Evolutionary conservation across 306 rosid genomes (phyloP).

Genomic region (Prunus mira): DNA sequence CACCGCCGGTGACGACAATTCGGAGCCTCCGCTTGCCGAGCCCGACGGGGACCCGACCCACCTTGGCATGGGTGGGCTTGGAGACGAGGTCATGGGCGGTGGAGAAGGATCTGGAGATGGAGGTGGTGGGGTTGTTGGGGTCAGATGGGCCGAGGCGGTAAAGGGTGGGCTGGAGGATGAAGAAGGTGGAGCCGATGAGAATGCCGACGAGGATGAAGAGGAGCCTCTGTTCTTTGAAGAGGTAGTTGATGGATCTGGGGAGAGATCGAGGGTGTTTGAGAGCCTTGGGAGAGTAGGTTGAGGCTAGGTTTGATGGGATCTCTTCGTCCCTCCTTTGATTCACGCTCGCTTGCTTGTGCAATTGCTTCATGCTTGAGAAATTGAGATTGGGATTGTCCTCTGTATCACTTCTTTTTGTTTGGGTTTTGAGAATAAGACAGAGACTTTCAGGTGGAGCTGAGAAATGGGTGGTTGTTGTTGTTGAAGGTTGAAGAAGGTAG

Average conservation of each 20-base stretch:
- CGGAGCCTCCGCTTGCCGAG: constrained; percentile 49
- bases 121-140: constrained; percentile 6
- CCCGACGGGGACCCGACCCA: constrained; percentile 61
- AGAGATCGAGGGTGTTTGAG: constrained; percentile 73
- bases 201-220: constrained; percentile 81
- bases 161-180: constrained; percentile 79
- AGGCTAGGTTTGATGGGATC: constrained; percentile 25
- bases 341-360: constrained; percentile 62
- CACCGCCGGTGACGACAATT: constrained; percentile 84
- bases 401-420: background rate
- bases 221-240: constrained; percentile 78
- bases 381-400: background rate
- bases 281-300: constrained; percentile 77
- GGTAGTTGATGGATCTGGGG: constrained; percentile 83
- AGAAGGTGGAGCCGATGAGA: constrained; percentile 83
- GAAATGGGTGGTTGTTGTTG: background rate
- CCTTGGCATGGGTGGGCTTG: constrained; percentile 12
- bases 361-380: constrained; percentile 51
- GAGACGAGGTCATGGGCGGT: constrained; percentile 9
- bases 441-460: background rate
- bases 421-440: background rate
- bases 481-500: background rate
- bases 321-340: constrained; percentile 81
- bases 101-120: constrained; percentile 29
- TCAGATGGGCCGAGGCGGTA: constrained; percentile 66